Evolutionary conservation across 176 grass and related monocot species (phyloP).

Genomic region (Oryza meridionalis): DNA sequence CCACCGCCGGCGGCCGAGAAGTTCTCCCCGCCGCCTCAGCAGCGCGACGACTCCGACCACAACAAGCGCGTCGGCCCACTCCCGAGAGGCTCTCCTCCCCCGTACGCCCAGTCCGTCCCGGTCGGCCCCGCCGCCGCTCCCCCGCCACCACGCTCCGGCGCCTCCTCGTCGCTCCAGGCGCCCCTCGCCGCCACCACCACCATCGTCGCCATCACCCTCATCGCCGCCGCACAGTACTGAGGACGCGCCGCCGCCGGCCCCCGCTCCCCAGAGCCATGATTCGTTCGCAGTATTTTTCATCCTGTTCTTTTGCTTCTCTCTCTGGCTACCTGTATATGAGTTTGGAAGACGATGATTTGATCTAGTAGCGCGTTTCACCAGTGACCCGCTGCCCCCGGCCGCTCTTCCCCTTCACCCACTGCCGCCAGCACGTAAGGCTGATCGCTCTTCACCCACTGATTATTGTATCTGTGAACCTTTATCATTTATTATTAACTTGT

Average conservation of each 20-base stretch:
- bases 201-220: constrained; percentile 1
- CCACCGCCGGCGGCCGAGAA: constrained; percentile 5
- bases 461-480: no score
- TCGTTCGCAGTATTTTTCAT: background rate
- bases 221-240: background rate
- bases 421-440: no score
- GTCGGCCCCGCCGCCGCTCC: background rate
- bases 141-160: constrained; percentile 4
- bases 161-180: background rate
- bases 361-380: background rate
- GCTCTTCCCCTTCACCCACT: no score
- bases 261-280: background rate
- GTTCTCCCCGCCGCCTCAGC: constrained; percentile 32
- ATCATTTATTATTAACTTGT: no score
- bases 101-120: background rate
- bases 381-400: no score
- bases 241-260: background rate
- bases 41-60: background rate
- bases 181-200: background rate
- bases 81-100: background rate
- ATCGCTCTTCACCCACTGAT: no score
- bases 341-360: constrained; percentile 3
- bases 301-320: background rate
- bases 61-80: background rate
- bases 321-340: background rate